phyloP scores from a whole-genome alignment of 768 basidiomycete species.

The Leccinum incarnatum region DNA sequence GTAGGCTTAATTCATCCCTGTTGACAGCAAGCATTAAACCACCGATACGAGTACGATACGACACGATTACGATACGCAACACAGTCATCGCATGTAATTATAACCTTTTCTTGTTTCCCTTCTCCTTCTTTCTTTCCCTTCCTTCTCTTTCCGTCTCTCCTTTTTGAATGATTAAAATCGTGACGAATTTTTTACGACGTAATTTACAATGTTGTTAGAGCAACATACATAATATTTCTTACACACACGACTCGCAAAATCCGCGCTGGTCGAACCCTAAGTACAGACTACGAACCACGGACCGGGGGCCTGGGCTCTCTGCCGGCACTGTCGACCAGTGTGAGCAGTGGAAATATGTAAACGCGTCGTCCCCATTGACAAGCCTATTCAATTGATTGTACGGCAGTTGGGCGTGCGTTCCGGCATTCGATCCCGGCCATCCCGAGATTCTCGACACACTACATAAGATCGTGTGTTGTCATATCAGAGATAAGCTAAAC shows the following conservation, averaged over 20 bases:
- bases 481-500: conserved; percentile 33
- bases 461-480: background rate
- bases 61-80: conserved; percentile 26
- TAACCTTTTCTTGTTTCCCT: conserved; percentile 10
- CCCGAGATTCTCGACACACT: background rate
- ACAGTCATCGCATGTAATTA: conserved; percentile 27
- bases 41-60: conserved; percentile 14
- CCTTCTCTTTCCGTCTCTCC: background rate
- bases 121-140: background rate
- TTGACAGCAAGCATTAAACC: conserved; percentile 24
- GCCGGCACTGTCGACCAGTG: background rate
- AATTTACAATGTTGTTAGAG: conserved; percentile 22
- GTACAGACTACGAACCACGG: background rate
- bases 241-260: background rate
- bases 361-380: background rate
- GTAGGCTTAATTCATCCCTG: conserved; percentile 37
- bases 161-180: conserved; percentile 6
- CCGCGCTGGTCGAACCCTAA: background rate
- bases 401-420: background rate
- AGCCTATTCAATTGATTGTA: background rate
- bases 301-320: background rate
- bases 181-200: conserved; percentile 28
- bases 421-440: background rate
- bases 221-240: conserved; percentile 14
- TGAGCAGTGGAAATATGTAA: background rate